Base-by-base conservation (phyloP, 495 filamentous ascomycete species). In the Durotheca rogersii region DNA sequence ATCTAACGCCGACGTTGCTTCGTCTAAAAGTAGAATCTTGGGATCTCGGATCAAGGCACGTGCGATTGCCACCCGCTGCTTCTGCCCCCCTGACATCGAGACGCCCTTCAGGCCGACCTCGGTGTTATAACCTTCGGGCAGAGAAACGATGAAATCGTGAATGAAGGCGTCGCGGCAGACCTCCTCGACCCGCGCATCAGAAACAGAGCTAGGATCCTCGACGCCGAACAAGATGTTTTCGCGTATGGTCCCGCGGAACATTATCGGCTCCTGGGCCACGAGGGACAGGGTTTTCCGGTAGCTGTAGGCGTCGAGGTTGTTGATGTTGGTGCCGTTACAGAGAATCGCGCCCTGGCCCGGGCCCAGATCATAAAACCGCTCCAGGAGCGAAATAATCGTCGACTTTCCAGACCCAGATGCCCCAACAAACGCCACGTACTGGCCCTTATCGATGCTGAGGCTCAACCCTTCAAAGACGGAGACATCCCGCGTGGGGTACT, bases 311-410 rank as follows among this genome's bases (percentile, higher is more conserved):
- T 87, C 87, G 47, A 92, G 90, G 11, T 72, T 70, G 25, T 84
- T 80, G 60, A 91, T 84, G 61, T 93, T 84, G 12, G 91, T 72
- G 27, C 79, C 84, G 53, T 94, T 89, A 49, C 92, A 84, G n/a
- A 85, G 43, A 51, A 94, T 90, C 53, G 80, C 80, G 31, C 89
- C 89, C 34, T 77, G 73, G 52, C 89, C 87, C 4, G 88, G 86
- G 54, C 91, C 88, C 27, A 93, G 69, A 21, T 78, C 75, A 49
- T 78, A 81, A 48, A 80, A 75, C 10, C 81, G 70, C 51, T 82
- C 78, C 7, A 85, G 59, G 3, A 84, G 65, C 20, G 72, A 62
- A 17, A 85, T 70, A 6, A 76, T 67, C 1, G 80, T 82, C 2
- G 71, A 72, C 51, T 85, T 85, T 6, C 81, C 81, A 25, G 73